Base-by-base conservation (phyloP, 768 basidiomycete genomes). In the Symmetrospora coprosmae region DNA sequence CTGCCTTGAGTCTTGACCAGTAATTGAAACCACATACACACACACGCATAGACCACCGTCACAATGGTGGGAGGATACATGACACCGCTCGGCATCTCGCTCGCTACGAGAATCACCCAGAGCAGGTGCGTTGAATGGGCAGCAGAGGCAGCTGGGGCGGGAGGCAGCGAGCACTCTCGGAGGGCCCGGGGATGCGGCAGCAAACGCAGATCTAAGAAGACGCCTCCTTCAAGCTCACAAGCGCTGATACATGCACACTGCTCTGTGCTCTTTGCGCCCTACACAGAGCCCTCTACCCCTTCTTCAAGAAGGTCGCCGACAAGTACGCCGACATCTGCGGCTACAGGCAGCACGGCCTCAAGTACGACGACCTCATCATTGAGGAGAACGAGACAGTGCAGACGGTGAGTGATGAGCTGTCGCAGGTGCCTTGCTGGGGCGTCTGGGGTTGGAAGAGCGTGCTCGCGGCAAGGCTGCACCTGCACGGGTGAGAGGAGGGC, bases 311-410 rank as follows among this genome's bases (percentile, higher is more conserved):
- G 58, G 48, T 94, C 58, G 86, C 89, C 7, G 77, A 79, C 66
- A 84, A 83, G 80, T 96, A 94, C 70, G 83, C 83, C 67, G 72
- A 84, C 71, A 74, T 83, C 53, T 73, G 83, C 37, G 89, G 91
- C 38, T 86, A 90, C 78, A 80, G 92, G 67, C 78, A 82, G 69
- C 78, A 86, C 69, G 92, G 92, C 66, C 80, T 96, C 74, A 65
- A 65, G 59, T 66, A 94, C 72, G 92, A 99, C 73, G 92, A 99
- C 78, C 81, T 99, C 70, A 84, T 92, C 64, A 75, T 83, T 52
- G 86, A 88, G 72, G 89, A 91, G 73, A 78, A 80, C 61, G 75
- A 76, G 9, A 78, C 81, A 59, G 86, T 90, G 21, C 83, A 91
- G 74, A 79, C 82, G 75, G 89, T 86, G 69, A 30, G 38, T n/a